Percentiles rank a stretch among this genome's conserved stretches.
phyloP scores from a whole-genome alignment of 75 land plant species.

The Pinus albicaulis region DNA sequence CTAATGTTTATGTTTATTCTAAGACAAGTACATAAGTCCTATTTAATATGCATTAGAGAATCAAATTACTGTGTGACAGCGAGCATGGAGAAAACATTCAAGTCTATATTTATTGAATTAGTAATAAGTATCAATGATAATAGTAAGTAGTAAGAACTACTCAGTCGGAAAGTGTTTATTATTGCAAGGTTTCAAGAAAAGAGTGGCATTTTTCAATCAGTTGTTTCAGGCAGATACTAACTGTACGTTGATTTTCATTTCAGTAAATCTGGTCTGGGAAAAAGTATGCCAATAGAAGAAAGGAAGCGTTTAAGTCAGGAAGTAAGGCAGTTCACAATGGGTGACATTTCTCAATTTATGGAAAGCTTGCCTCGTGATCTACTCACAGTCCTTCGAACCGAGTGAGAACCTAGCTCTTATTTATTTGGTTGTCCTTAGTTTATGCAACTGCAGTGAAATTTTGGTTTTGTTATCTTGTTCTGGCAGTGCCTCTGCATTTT shows the following conservation, averaged over 20 bases:
- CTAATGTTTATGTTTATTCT: too few species aligned
- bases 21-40: too few species aligned
- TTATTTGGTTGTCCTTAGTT: background rate
- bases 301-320: conserved; percentile 58
- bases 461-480: background rate
- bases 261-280: conserved; percentile 86
- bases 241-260: background rate
- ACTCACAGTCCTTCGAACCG: conserved; percentile 71
- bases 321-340: conserved; percentile 65
- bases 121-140: background rate
- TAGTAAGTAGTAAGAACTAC: background rate
- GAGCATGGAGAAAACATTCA: background rate
- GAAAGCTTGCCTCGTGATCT: conserved; percentile 89
- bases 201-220: background rate
- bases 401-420: conserved; percentile 40
- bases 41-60: too few species aligned
- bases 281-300: conserved; percentile 74
- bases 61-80: too few species aligned
- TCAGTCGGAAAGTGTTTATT: background rate
- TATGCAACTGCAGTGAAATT: background rate
- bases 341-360: conserved; percentile 89
- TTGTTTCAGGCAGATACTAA: conserved; percentile 8
- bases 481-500: background rate
- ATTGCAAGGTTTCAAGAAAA: background rate
- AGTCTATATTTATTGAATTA: background rate